Percentiles rank a stretch among this genome's conserved stretches.
Conservation (phyloP, 352 stramenopile genomes). For the Phytopythium oedochilum region DNA sequence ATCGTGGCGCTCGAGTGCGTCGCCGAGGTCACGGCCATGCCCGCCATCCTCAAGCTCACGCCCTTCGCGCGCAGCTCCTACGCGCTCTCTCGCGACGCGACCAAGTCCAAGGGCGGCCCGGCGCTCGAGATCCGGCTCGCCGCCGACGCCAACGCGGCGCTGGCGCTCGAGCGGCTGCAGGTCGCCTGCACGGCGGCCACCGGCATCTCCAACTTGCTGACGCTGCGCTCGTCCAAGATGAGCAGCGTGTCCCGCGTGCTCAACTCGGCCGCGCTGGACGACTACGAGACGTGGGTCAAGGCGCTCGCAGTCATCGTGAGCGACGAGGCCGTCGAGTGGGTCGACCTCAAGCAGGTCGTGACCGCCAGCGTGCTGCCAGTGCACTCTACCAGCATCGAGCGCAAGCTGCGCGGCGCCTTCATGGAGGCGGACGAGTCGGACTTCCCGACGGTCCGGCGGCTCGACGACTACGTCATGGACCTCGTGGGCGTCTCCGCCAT, state of each 20-base stretch:
- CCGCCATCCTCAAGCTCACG: slow-evolving; percentile 63
- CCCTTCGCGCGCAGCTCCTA: slow-evolving; percentile 56
- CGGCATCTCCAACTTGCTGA: slow-evolving; percentile 49
- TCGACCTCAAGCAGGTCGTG: slow-evolving; percentile 49
- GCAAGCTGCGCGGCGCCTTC: slow-evolving; percentile 11
- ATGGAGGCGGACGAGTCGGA: neutral
- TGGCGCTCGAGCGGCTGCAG: slow-evolving; percentile 33
- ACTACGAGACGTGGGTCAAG: slow-evolving; percentile 57
- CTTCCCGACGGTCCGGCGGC: slow-evolving; percentile 19
- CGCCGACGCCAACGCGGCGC: slow-evolving; percentile 19
- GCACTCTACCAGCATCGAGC: slow-evolving; percentile 24
- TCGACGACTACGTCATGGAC: slow-evolving; percentile 55
- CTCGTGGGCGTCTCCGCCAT: slow-evolving; percentile 64
- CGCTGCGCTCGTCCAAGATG: slow-evolving; percentile 33
- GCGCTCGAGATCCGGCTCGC: slow-evolving; percentile 60
- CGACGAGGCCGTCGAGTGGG: slow-evolving; percentile 56
- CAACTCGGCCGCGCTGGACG: slow-evolving; percentile 32
- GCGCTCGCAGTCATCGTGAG: slow-evolving; percentile 42
- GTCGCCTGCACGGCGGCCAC: slow-evolving; percentile 23
- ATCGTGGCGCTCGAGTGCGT: slow-evolving; percentile 46
- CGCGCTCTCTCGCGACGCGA: slow-evolving; percentile 10
- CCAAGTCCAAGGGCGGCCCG: slow-evolving; percentile 23
- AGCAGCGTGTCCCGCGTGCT: slow-evolving; percentile 43
- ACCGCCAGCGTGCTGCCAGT: slow-evolving; percentile 30
- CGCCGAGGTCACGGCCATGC: slow-evolving; percentile 34